Conservation (phyloP, 2,329 filamentous ascomycete species). For the Fusarium austroafricanum region DNA sequence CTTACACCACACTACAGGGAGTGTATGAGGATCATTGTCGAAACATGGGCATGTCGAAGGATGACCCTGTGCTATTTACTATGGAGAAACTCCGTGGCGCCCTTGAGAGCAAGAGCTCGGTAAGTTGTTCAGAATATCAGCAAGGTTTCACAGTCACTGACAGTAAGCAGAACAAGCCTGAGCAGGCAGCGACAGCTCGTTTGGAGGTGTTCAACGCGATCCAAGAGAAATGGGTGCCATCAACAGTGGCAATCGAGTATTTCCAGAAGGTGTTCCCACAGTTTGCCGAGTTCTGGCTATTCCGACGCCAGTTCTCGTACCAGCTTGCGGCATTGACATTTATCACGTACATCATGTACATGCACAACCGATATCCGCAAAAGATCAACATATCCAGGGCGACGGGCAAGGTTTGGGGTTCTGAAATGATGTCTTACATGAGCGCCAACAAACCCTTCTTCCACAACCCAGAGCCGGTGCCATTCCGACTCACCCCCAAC, state of each 20-base stretch:
- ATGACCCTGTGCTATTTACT: conserved; percentile 93
- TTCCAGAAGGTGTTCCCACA: conserved; percentile 89
- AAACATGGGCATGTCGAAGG: conserved; percentile 86
- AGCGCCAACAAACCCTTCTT: conserved; percentile 86
- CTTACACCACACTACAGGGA: conserved; percentile 92
- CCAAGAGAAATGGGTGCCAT: conserved; percentile 91
- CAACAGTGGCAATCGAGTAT: conserved; percentile 84
- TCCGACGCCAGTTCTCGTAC: conserved; percentile 96
- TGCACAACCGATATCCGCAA: conserved; percentile 94
- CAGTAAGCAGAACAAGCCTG: conserved; percentile 68
- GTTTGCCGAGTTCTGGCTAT: conserved; percentile 97
- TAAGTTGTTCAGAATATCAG: conserved; percentile 53
- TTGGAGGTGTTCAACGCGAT: conserved; percentile 96
- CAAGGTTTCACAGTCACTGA: conserved; percentile 19
- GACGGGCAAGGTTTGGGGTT: conserved; percentile 95
- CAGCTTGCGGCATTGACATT: conserved; percentile 95
- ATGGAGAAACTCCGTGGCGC: conserved; percentile 92
- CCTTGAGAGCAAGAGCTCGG: conserved; percentile 72
- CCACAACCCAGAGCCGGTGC: conserved; percentile 94
- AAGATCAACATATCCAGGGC: conserved; percentile 92
- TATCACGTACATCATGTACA: conserved; percentile 98
- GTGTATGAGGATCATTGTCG: conserved; percentile 98
- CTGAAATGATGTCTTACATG: conserved; percentile 92
- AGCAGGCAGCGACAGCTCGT: conserved; percentile 77
- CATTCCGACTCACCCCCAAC: conserved; percentile 97